Conservation (phyloP, 2,329 filamentous ascomycete species). For the Acrocalymma vagum region DNA sequence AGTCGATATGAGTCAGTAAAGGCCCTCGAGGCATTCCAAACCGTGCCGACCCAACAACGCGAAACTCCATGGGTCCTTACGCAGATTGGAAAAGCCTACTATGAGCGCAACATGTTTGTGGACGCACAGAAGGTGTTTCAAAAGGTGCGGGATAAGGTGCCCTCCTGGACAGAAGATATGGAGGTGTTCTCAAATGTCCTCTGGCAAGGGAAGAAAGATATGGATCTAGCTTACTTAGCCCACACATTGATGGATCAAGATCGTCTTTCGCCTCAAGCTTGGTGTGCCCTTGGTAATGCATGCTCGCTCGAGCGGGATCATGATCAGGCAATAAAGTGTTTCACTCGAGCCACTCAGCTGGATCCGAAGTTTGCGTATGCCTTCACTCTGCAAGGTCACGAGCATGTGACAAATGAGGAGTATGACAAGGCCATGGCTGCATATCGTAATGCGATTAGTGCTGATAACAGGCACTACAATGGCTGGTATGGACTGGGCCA, state of each 20-base stretch:
- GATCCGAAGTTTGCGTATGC: constrained; percentile 93
- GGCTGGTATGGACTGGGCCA: constrained; percentile 91
- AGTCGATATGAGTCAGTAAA: constrained; percentile 81
- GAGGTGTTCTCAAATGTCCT: constrained; percentile 98
- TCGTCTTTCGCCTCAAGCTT: constrained; percentile 90
- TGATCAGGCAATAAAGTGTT: constrained; percentile 92
- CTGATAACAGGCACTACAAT: constrained; percentile 92
- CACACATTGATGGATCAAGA: constrained; percentile 89
- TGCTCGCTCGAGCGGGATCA: constrained; percentile 93
- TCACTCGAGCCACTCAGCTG: constrained; percentile 91
- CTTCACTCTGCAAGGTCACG: constrained; percentile 94
- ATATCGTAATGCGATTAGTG: constrained; percentile 85
- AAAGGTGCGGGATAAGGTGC: constrained; percentile 79
- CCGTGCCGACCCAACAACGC: constrained; percentile 76
- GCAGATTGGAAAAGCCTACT: constrained; percentile 88
- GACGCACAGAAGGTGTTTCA: constrained; percentile 90
- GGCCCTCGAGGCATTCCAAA: constrained; percentile 76
- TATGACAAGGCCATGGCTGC: constrained; percentile 92
- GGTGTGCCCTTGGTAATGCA: constrained; percentile 94
- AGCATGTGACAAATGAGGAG: constrained; percentile 95
- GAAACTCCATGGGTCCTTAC: constrained; percentile 94
- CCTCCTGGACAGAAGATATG: constrained; percentile 90
- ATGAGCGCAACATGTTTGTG: constrained; percentile 85
- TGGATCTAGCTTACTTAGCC: constrained; percentile 88
- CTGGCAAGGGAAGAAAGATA: constrained; percentile 96